These are phyloP conservation scores for Passalora sequoiae DNA, from an alignment of 2,329 filamentous ascomycete genomes.

Conservation along the genomic window DNA sequence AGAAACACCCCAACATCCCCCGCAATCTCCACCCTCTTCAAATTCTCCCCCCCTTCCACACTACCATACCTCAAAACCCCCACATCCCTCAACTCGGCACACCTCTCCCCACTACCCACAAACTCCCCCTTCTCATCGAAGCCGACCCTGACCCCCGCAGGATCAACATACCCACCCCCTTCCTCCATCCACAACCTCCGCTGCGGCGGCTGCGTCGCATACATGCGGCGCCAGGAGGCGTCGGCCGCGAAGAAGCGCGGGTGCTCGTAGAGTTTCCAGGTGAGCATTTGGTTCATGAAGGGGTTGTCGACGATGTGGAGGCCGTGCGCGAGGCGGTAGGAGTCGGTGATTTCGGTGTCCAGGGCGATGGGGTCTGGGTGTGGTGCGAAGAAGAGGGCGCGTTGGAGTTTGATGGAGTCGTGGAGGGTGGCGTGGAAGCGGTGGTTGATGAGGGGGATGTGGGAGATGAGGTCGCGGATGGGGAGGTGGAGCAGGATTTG, in stretches of 20 bases:
- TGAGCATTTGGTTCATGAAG: background rate
- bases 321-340: background rate
- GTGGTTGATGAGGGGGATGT: background rate
- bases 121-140: too few relatives aligned
- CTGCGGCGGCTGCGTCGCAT: conserved; percentile 4
- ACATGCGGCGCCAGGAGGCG: conserved; percentile 3
- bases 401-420: background rate
- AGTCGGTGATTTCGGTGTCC: background rate
- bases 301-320: background rate
- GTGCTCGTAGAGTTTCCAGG: background rate
- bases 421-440: background rate
- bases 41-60: too few relatives aligned
- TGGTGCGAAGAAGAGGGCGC: background rate
- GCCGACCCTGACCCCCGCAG: too few relatives aligned
- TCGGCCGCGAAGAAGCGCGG: background rate
- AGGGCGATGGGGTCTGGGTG: background rate
- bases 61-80: too few relatives aligned
- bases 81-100: too few relatives aligned
- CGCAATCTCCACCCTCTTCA: too few relatives aligned
- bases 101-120: too few relatives aligned
- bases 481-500: conserved; percentile 10
- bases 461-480: conserved; percentile 7
- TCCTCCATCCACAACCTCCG: too few relatives aligned
- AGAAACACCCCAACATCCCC: too few relatives aligned
- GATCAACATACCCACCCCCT: too few relatives aligned